Percentiles rank a stretch among this genome's conserved stretches.
phyloP scores from a whole-genome alignment of 176 grass and related monocot genomes.

The Oryza brachyantha region DNA sequence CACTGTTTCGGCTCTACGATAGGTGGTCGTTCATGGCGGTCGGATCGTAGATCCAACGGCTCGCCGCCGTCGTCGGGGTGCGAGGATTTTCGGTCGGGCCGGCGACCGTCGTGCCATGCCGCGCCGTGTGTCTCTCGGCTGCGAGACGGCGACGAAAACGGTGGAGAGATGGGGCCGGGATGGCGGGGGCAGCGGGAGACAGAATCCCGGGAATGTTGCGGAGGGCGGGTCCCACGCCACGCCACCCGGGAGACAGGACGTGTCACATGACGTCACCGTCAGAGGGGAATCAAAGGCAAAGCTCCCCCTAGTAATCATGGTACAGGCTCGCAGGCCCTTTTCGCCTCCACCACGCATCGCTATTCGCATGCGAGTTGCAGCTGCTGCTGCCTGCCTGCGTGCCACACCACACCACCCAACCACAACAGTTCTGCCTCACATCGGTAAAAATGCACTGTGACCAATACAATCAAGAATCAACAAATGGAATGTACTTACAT shows the following conservation, averaged over 20 bases:
- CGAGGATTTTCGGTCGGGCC: background rate
- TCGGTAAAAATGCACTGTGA: too few species aligned
- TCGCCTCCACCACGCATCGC: conserved; percentile 9
- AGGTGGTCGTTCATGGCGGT: background rate
- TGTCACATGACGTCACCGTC: conserved; percentile 45
- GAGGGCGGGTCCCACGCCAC: background rate
- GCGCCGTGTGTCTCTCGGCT: background rate
- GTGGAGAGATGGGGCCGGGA: background rate
- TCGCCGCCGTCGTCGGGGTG: background rate
- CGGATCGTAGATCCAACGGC: background rate
- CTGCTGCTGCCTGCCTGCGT: background rate
- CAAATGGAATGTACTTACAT: too few species aligned
- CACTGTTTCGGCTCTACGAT: background rate
- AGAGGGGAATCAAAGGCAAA: background rate
- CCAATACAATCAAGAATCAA: too few species aligned
- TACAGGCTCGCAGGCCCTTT: background rate
- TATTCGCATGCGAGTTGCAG: conserved; percentile 1
- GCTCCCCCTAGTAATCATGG: conserved; percentile 28
- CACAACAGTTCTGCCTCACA: background rate
- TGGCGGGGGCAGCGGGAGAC: conserved; percentile 11
- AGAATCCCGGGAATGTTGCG: conserved; percentile 53
- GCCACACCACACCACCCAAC: conserved; percentile 26
- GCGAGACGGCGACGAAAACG: background rate
- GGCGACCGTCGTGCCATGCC: background rate
- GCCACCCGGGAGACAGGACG: conserved; percentile 40